These are phyloP conservation scores for Aspergillus flavus DNA, from an alignment of 2,329 filamentous ascomycete species.

Conservation along the genomic window DNA sequence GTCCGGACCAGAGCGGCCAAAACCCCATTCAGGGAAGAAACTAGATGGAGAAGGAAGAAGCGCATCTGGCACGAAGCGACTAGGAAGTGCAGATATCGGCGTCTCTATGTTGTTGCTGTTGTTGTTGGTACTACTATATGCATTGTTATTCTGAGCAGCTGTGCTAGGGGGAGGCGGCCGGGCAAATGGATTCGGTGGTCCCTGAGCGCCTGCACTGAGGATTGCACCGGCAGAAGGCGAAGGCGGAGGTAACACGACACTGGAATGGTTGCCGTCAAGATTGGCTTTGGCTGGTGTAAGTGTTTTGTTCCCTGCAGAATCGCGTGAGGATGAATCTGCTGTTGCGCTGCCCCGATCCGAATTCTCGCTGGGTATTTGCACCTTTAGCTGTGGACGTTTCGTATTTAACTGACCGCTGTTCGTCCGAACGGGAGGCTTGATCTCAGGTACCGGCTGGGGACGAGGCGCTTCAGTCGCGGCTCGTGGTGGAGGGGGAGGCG, in stretches of 20 bases:
- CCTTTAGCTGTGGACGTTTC: conserved; percentile 80
- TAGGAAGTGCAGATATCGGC: conserved; percentile 91
- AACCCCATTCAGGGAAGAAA: conserved; percentile 92
- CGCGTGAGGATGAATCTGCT: conserved; percentile 67
- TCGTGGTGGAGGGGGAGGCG: conserved; percentile 57
- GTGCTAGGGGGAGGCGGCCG: conserved; percentile 72
- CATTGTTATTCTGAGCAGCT: conserved; percentile 42
- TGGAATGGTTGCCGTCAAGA: conserved; percentile 61
- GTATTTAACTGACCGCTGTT: conserved; percentile 71
- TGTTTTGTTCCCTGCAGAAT: conserved; percentile 62
- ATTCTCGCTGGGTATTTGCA: conserved; percentile 91
- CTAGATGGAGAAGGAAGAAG: conserved; percentile 87
- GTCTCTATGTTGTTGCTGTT: conserved; percentile 60
- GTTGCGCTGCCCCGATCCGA: conserved; percentile 75
- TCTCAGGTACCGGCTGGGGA: conserved; percentile 62
- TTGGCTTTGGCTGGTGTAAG: conserved; percentile 59
- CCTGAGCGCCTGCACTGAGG: conserved; percentile 85
- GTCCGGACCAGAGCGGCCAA: conserved; percentile 63
- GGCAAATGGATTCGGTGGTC: conserved; percentile 94
- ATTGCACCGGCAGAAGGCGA: conserved; percentile 86
- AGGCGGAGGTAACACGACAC: conserved; percentile 85
- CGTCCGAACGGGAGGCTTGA: conserved; percentile 74
- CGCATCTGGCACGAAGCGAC: conserved; percentile 84
- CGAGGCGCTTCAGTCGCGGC: conserved; percentile 50
- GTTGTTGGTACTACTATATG: conserved; percentile 41